phyloP scores from a whole-genome alignment of 2,329 filamentous ascomycete species.

The Cladosporium sp. region DNA sequence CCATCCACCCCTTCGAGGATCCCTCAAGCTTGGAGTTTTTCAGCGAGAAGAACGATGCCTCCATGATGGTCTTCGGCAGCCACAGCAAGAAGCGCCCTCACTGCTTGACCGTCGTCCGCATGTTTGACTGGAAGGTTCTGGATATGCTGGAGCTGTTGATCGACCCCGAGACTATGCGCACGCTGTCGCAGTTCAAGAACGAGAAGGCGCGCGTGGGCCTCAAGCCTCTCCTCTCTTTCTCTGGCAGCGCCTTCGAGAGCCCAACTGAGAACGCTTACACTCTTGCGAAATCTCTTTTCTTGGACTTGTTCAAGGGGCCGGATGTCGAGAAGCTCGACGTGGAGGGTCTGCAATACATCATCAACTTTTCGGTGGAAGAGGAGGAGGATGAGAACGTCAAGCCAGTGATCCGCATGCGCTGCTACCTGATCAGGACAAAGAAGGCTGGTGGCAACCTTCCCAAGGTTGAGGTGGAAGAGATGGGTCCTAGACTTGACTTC shows the following conservation, averaged over 20 bases:
- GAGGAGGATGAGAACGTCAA: constrained; percentile 45
- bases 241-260: constrained; percentile 83
- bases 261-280: constrained; percentile 77
- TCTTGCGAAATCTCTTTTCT: constrained; percentile 79
- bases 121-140: constrained; percentile 81
- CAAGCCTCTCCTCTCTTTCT: constrained; percentile 88
- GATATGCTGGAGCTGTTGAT: constrained; percentile 94
- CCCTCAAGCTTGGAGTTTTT: constrained; percentile 88
- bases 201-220: constrained; percentile 68
- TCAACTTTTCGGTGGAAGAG: constrained; percentile 73
- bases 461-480: constrained; percentile 89
- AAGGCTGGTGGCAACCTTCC: constrained; percentile 76
- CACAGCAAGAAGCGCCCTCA: constrained; percentile 96
- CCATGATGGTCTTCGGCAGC: constrained; percentile 78
- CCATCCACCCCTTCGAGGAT: constrained; percentile 92
- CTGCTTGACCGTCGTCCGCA: constrained; percentile 76
- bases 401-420: constrained; percentile 63
- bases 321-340: constrained; percentile 83
- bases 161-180: constrained; percentile 70
- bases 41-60: constrained; percentile 92
- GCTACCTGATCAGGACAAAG: constrained; percentile 84
- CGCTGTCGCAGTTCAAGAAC: constrained; percentile 71
- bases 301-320: constrained; percentile 89
- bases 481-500: constrained; percentile 92
- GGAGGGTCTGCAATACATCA: constrained; percentile 87